Base-by-base conservation (phyloP, 176 grass and related monocot species). In the Phyllostachys edulis region DNA sequence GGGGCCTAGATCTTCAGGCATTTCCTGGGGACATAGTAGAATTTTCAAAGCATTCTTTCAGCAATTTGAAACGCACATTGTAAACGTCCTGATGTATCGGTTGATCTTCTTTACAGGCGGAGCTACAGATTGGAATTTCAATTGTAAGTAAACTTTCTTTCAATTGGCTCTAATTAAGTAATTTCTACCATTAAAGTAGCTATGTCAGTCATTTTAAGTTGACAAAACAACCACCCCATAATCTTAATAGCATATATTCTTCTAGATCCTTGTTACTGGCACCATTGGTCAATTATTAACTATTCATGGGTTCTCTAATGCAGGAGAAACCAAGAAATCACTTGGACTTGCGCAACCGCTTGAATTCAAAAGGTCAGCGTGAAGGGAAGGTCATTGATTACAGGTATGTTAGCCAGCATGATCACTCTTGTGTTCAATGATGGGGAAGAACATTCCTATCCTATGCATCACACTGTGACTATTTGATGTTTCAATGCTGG, bases 341-440 rank as follows among this genome's bases (percentile, higher is more conserved):
- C 75, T 76, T 99, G 75, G 96, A 99, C 75, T 59, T 96, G 91
- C 88, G 96, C 12, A 90, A 99, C 70, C 84, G 91, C 9, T 90
- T 99, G 32, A 94, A 99, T 82, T 99, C 96, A 21, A 99, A 87
- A 89, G 96, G 93, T 34, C 91, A 94, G 65, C 94, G 93, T 39
- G 88, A 99, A 77, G 96, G 96, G n/a, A 96, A 94, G 81, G 87
- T 99, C 83, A 99, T 99, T 76, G 96, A 99, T 91, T 96, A 99
- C 71, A 96, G 90, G 96, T 91, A 87, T 61, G 6, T 62, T 14
- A 78, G 21, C n/a, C 8, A 75, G 10, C 57, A 51, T 10, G 29
- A 3, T 34, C 27, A 17, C 40, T 80, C 29, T 54, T 18, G 6
- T 77, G 24, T 12, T 27, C 17, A 62, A 11, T 78, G 56, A 55